Evolutionary conservation across 1,284 basidiomycete species (phyloP).

Genomic region (Sporisorium sorghi): DNA sequence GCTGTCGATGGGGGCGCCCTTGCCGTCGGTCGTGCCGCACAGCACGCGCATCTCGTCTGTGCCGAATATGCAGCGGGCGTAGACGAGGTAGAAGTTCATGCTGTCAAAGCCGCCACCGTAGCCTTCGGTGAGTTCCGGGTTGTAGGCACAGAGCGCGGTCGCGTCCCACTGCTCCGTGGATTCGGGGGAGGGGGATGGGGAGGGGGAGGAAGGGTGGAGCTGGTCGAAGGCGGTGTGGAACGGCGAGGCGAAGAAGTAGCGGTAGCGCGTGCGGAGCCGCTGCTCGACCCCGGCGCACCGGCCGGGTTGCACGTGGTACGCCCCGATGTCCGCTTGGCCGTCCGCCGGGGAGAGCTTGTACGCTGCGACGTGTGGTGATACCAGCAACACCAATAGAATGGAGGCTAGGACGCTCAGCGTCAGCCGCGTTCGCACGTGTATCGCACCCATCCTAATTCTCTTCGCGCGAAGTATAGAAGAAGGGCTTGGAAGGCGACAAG

Average conservation of each 20-base stretch:
- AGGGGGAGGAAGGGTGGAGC: not conserved
- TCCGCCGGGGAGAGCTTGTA: slow-evolving; percentile 25
- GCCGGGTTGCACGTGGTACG: slow-evolving; percentile 39
- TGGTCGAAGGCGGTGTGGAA: slow-evolving; percentile 19
- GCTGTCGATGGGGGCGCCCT: slow-evolving; percentile 9
- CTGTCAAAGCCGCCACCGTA: slow-evolving; percentile 27
- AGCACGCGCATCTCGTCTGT: slow-evolving; percentile 25
- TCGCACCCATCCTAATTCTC: not conserved
- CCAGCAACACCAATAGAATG: not conserved
- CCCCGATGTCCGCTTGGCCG: slow-evolving; percentile 32
- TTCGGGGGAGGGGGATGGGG: too few relatives aligned
- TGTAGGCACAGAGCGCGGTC: slow-evolving; percentile 29
- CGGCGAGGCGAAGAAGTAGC: slow-evolving; percentile 15
- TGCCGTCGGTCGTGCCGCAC: slow-evolving; percentile 19
- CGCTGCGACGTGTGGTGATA: not conserved
- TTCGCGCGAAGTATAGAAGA: not conserved
- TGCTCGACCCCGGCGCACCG: slow-evolving; percentile 26
- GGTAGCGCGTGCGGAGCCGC: slow-evolving; percentile 15
- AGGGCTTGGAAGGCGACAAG: not conserved
- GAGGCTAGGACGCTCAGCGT: too few relatives aligned
- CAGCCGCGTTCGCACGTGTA: not conserved
- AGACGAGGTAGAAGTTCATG: slow-evolving; percentile 31
- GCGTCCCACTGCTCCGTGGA: slow-evolving; percentile 27
- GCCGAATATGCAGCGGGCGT: slow-evolving; percentile 28
- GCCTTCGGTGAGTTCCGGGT: slow-evolving; percentile 26